Evolutionary conservation across 495 filamentous ascomycete genomes (phyloP), one percentile per base, ranked within the genome.

Genomic region (Durotheca rogersii): DNA sequence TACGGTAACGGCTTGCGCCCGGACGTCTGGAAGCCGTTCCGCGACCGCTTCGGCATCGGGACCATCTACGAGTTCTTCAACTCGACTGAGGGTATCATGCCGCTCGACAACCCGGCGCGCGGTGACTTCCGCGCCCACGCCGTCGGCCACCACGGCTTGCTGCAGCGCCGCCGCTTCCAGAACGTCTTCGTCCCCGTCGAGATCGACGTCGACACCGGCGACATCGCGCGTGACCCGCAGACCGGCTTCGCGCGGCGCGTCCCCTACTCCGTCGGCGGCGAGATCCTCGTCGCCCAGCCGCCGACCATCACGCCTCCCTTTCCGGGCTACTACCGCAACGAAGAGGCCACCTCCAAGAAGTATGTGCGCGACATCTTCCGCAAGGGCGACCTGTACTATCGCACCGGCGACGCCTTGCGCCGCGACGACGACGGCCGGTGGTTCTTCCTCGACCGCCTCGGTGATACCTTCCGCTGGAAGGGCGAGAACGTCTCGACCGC

Each of bases 381-480:
- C 43, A 86, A 87, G 55, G 87, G 86, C 0, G 88, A 93, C 67
- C 60, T 85, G 3, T 93, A 79, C 54, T 91, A 87, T 62, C 78
- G 88, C 12, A 82, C 80, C 2, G 87, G 88, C 10, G 88, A 93
- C 66, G 83, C 87, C 4, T 63, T 90, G 21, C 67, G 84, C 3
- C 72, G 84, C 10, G 75, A 79, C 12, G 56, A 55, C 2, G 87
- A 91, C 44, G 88, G 88, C 0, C 72, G 84, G 10, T 90, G 86
- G 87, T 89, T 77, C 63, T 93, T 93, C 66, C 57, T 88, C 16
- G 88, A 93, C 64, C 76, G 73, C 15, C 70, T 90, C 0, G 88
- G 88, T 1, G 88, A 92, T 63, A 92, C 87, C 0, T 92, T 84
- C 69, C 76, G 87, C 3, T 92, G 87, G 87, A 92, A 91, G 66